These are phyloP conservation scores for Closterium sp. DNA, from an alignment of 139 green algal genomes.

Conservation along the genomic window DNA sequence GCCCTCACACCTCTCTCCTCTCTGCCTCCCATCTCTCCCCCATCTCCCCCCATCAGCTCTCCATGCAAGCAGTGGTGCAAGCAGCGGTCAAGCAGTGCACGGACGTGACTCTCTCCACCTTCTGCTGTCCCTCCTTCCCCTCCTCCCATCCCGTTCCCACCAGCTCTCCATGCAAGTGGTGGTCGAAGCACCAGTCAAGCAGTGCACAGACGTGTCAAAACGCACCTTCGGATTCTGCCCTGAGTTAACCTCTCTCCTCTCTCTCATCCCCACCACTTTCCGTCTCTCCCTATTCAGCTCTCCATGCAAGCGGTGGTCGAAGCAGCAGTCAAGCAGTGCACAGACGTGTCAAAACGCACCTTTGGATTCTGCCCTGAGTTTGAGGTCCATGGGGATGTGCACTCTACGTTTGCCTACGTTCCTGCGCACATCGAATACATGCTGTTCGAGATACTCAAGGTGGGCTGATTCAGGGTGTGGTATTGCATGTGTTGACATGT, in stretches of 20 bases:
- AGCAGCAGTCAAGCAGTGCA: slow-evolving; percentile 7
- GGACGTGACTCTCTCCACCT: background rate
- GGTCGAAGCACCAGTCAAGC: background rate
- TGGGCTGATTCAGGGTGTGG: too few relatives aligned
- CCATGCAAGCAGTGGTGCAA: too few relatives aligned
- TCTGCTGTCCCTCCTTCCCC: background rate
- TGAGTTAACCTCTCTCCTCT: too few relatives aligned
- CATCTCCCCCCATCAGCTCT: slow-evolving; percentile 50
- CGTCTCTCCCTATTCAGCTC: slow-evolving; percentile 52
- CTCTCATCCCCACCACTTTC: background rate
- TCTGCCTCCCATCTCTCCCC: background rate
- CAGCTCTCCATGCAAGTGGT: slow-evolving; percentile 60
- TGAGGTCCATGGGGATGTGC: slow-evolving; percentile 58
- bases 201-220: slow-evolving; percentile 62
- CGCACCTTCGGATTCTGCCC: too few relatives aligned
- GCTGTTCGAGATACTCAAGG: slow-evolving; percentile 88
- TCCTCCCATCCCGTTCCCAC: background rate
- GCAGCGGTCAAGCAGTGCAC: too few relatives aligned
- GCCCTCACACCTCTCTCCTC: too few relatives aligned
- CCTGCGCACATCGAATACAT: slow-evolving; percentile 90
- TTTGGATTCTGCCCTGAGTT: slow-evolving; percentile 60
- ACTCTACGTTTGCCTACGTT: slow-evolving; percentile 77
- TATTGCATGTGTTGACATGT: too few relatives aligned
- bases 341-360: slow-evolving; percentile 75
- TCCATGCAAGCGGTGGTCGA: slow-evolving; percentile 44